Conservation (phyloP, 1,284 basidiomycete genomes). For the Cryptococcus depauperatus region DNA sequence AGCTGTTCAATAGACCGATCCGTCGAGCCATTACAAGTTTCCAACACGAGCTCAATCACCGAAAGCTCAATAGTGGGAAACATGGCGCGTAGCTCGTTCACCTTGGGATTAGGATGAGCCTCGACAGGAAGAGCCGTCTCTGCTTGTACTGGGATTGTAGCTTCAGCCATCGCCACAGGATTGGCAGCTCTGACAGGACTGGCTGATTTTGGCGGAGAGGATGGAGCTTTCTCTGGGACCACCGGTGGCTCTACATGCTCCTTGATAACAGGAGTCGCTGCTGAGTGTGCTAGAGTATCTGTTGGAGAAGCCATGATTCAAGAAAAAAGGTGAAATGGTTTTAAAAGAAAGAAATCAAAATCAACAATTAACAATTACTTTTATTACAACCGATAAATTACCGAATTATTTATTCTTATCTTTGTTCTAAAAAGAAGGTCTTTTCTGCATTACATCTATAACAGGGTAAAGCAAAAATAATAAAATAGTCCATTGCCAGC, state of each 20-base stretch:
- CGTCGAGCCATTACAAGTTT: conserved; percentile 32
- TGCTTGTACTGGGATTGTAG: too few species aligned
- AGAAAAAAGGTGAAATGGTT: too few species aligned
- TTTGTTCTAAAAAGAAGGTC: too few species aligned
- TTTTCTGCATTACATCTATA: too few species aligned
- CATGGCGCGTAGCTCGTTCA: conserved; percentile 33
- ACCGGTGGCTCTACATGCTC: background rate
- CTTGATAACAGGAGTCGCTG: background rate
- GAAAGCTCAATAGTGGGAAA: conserved; percentile 38
- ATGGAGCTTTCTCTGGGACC: background rate
- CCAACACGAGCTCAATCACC: conserved; percentile 43
- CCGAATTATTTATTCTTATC: too few species aligned
- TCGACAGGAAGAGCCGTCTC: background rate
- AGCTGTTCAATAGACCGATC: conserved; percentile 43
- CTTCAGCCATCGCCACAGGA: background rate
- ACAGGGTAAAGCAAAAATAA: too few species aligned
- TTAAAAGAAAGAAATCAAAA: too few species aligned
- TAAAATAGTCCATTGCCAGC: too few species aligned
- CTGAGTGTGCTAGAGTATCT: too few species aligned
- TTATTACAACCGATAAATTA: too few species aligned
- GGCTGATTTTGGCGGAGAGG: background rate
- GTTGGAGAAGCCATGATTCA: too few species aligned
- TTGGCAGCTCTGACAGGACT: background rate
- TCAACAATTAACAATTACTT: too few species aligned
- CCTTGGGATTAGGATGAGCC: conserved; percentile 24